These are phyloP conservation scores for Alternaria triticina DNA, from an alignment of 2,329 filamentous ascomycete species.

Conservation along the genomic window DNA sequence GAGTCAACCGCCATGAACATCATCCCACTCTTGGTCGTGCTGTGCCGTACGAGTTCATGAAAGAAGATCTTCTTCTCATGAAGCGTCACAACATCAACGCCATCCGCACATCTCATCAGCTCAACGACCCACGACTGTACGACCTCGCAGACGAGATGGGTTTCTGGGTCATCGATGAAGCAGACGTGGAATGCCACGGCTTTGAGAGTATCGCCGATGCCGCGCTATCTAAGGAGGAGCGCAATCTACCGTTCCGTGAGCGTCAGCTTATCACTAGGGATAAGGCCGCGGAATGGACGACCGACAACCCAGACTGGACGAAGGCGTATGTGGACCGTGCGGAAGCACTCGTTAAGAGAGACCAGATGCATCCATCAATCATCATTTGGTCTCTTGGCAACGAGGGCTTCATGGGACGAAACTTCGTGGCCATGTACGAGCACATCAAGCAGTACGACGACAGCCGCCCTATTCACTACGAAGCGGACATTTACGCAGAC, in stretches of 20 bases:
- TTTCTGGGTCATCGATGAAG: constrained; percentile 67
- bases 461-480: constrained; percentile 68
- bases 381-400: constrained; percentile 78
- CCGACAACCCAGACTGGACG: constrained; percentile 66
- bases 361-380: constrained; percentile 74
- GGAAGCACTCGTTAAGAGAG: constrained; percentile 67
- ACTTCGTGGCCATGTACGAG: constrained; percentile 72
- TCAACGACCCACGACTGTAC: constrained; percentile 66
- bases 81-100: constrained; percentile 75
- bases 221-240: constrained; percentile 29
- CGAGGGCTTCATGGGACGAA: constrained; percentile 73
- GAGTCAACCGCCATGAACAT: constrained; percentile 74
- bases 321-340: constrained; percentile 72
- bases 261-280: constrained; percentile 64
- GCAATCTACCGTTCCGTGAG: constrained; percentile 64
- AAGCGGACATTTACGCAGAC: constrained; percentile 66
- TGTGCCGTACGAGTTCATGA: constrained; percentile 67
- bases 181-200: constrained; percentile 57
- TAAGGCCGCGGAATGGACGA: constrained; percentile 64
- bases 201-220: constrained; percentile 49
- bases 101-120: constrained; percentile 72
- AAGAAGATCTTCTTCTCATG: constrained; percentile 69
- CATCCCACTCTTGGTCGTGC: constrained; percentile 68
- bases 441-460: constrained; percentile 65
- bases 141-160: constrained; percentile 71